Evolutionary conservation across 495 filamentous ascomycete genomes (phyloP), one percentile per base, ranked within the genome.

Genomic region (Tetracladium marchalianum): DNA sequence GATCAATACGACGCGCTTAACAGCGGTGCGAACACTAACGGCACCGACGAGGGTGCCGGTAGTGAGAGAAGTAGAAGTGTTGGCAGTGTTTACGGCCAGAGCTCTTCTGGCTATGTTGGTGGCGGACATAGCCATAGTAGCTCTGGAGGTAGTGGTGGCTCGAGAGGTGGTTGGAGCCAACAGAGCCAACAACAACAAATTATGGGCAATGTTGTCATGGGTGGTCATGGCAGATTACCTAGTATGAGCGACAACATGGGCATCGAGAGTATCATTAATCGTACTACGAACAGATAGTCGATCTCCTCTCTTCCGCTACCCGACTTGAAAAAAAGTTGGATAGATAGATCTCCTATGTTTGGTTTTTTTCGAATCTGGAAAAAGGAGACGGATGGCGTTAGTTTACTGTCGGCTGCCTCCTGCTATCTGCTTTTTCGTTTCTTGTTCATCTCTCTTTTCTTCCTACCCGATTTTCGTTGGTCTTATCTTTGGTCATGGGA

Each of bases 241-340:
- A 72, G 69, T 44, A 68, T 72, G 41, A 27, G 22, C 22, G 22
- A 27, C 7, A 70, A 77, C 57, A 75, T 76, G 70, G 71, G 71
- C 24, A 77, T 77, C 57, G 71, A 69, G 47, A 62, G 69, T 22
- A 71, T 77, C 44, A 71, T 76, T 41, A 74, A 73, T 57, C 63
- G 72, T 11, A 27, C 22, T 27, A 27, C 60, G 68, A 51, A 31
- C 35, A 11, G 42, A 37, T 45, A 41, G 46, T n/a, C 39, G 46
- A 18, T 27, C 15, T 17, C 22, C 22, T 42, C 39, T 17, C 22
- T 11, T 11, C n/a, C 22, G 6, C 22, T 4, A 3, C 22, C 22
- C 22, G 7, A 7, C 22, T 27, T 27, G 22, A 27, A 27, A 27
- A 27, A 27, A 27, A 27, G 22, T 27, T 27, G 22, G 22, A 3